Base-by-base conservation (phyloP, 2,329 filamentous ascomycete species). In the Trichocomaceae sp. region DNA sequence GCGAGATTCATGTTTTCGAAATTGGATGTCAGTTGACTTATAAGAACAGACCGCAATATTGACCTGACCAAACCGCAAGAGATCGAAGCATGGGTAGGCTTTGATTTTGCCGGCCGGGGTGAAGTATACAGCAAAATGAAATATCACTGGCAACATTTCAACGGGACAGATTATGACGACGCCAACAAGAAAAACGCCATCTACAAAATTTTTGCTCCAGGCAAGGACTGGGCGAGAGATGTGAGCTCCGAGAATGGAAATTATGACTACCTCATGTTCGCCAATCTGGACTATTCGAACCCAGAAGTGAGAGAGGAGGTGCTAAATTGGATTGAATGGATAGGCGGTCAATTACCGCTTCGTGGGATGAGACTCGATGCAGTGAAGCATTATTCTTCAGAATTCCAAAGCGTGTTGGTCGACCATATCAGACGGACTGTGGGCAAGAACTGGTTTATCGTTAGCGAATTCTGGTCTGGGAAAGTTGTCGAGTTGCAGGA, bases 341-440 rank as follows among this genome's bases (percentile, higher is more conserved):
- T 90, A 55, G 77, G 79, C 1, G 72, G 79, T 5, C 75, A 84
- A 57, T 65, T 87, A 0, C 79, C 80, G 0, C 71, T 89, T 10
- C 76, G 79, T 58, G 86, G 85, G 1, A 84, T 89, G 66, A 77
- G 86, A 17, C 78, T 89, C 50, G 86, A 90, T 66, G 86, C 86
- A 12, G 82, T 84, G 29, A 86, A 88, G 69, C 86, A 90, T 69
- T 87, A 84, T 68, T 85, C 81, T 26, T 79, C 80, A 56, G 74
- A 77, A n/a, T 89, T 89, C 63, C 77, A 85, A 31, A 77, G 76
- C 42, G 77, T 82, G n/a, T 87, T 87, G 69, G 79, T 88, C 50
- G 71, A 73, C 5, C 72, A 79, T 46, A 69, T 87, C 56, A 79
- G 80, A 63, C 72, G 74, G 44, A 70, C 68, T 0, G 72, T 76